Conservation (phyloP, 2,329 filamentous ascomycete species). For the Hymenoscyphus fraxineus region DNA sequence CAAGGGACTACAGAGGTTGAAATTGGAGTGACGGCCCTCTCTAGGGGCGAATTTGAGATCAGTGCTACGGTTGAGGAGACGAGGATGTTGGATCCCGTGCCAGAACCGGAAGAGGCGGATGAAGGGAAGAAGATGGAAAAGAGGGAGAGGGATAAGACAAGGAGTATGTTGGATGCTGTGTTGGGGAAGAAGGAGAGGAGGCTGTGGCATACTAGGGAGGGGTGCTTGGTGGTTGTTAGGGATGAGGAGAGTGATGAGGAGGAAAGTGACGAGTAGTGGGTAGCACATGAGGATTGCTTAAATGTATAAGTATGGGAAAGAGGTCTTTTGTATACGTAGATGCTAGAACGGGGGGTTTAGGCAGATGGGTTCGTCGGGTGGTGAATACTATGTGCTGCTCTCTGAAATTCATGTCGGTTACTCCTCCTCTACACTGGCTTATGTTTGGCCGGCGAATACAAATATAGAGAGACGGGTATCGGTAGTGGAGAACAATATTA, state of each 20-base stretch:
- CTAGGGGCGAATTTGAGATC: slow-evolving; percentile 78
- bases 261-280: background rate
- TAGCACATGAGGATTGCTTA: background rate
- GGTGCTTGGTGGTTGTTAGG: slow-evolving; percentile 51
- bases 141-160: slow-evolving; percentile 50
- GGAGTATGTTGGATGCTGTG: slow-evolving; percentile 55
- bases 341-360: background rate
- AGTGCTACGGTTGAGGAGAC: slow-evolving; percentile 79
- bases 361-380: background rate
- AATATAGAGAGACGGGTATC: too few relatives aligned
- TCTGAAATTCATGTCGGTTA: background rate
- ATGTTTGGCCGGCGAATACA: too few relatives aligned
- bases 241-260: slow-evolving; percentile 37
- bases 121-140: slow-evolving; percentile 16
- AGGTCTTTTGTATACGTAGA: background rate
- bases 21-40: slow-evolving; percentile 71
- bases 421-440: background rate
- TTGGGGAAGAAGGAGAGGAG: slow-evolving; percentile 57
- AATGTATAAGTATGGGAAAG: background rate
- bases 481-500: too few relatives aligned
- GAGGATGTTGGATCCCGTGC: slow-evolving; percentile 40
- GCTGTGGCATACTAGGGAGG: slow-evolving; percentile 61
- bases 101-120: slow-evolving; percentile 24
- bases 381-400: background rate
- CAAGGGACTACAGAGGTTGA: slow-evolving; percentile 57